Evolutionary conservation across 139 green algal species (phyloP), one percentile per base, ranked within the genome.

Genomic region (Zygnema cylindricum): DNA sequence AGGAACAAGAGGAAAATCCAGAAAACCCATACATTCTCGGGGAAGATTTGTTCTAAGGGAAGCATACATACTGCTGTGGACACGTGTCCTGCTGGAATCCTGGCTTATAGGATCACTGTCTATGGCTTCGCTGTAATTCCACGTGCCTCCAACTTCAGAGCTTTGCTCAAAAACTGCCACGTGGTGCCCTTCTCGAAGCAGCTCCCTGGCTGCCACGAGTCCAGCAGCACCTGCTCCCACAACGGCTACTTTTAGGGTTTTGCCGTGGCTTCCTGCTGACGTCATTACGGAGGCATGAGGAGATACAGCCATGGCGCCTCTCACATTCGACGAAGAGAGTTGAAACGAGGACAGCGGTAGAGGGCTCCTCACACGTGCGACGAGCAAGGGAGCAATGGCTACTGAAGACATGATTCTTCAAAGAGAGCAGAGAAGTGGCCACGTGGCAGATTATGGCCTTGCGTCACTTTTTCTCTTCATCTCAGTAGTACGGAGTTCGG

Each of bases 1-100:
- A 38, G 41, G 79, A 55, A 76, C 55, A 30, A 97, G 96, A 7
- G 95, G 94, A 63, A 96, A 95, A 76, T 96, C 93, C 0, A 11
- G 35, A 90, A 92, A 97, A 0, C 76, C 75, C 95, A 98, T 98
- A 0, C 97, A 40, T 77, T 97, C 87, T 0, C 95, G 85, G 0
- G 95, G 95, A 41, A 98, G 91, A 90, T 98, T 98, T 32, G 94
- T 97, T 1, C 93, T 90, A 32, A 98, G 84, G 63, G 75, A 38
- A 32, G 77, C 77, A 35, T 90, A 90, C 85, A 88, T 90, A 38
- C 85, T 90, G 43, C 49, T n/a, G 35, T 88, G 85, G 33, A 88
- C 77, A 1, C 54, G n/a, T 36, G 23, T 38, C 32, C 77, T 22
- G 1, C 43, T 38, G 23, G 35, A n/a, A 33, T 22, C 49, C 1